Base-by-base conservation (phyloP, 2,329 filamentous ascomycete genomes). In the Elsinoe fawcettii region DNA sequence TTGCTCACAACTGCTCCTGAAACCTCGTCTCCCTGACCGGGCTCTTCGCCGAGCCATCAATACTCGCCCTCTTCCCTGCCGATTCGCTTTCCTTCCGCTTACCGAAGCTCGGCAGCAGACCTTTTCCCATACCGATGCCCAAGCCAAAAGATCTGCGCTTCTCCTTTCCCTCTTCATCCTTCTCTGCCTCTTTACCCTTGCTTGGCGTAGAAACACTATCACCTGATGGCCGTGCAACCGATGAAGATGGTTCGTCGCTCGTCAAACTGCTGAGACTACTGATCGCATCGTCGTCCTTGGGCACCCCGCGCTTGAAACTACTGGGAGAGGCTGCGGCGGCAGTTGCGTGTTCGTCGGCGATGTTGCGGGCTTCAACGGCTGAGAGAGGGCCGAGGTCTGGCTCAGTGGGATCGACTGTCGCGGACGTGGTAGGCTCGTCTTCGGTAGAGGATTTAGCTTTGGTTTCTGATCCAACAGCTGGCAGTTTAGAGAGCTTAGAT, bases 21-120 rank as follows among this genome's bases (percentile, higher is more conserved):
- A 86, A 86, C 62, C 74, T 79, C 37, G 82, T 82, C 60, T 80
- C 80, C 55, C 82, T 71, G 3, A 70, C 76, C 0, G 81, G 80
- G 66, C 80, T 84, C 54, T 39, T 27, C 41, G 54, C 39, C 9
- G 23, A 32, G 9, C 54, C 41, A 37, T 47, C 37, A 11, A 46
- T n/a, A 20, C 54, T 46, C 37, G n/a, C 22, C n/a, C 37, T 55
- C 25, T 36, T 44, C 37, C 27, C 37, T 8, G 23, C 25, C 4
- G 25, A 34, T 2, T 11, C 25, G 5, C 12, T 37, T 4, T 37
- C 39, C 20, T 36, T 49, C n/a, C 18, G 9, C 39, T 22, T 49
- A 2, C 41, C 30, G 18, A 56, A 37, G 32, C 41, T 23, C 4
- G 27, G 37, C 23, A 56, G 20, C 9, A 43, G 34, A n/a, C 43